Percentiles rank a stretch among this genome's conserved stretches.
Evolutionary conservation across 176 grass and related monocot genomes (phyloP).

Genomic region (Calamus simplicifolius): DNA sequence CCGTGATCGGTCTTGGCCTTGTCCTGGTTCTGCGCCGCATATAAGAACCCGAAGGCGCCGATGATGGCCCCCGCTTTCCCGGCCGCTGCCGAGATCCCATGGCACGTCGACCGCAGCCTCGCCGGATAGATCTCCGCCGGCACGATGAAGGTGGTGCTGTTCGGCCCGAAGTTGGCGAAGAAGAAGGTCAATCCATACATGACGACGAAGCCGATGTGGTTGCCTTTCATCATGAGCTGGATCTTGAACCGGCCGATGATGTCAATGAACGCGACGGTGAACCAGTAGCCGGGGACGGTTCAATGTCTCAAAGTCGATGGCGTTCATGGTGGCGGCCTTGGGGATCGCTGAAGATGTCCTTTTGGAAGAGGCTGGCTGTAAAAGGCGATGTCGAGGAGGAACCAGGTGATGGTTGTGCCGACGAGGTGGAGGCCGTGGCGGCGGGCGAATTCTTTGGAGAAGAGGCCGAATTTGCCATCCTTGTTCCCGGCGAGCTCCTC

Average conservation of each 20-base stretch:
- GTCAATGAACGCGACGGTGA: slow-evolving; percentile 49
- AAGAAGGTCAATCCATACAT: slow-evolving; percentile 27
- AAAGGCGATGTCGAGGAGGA: slow-evolving; percentile 6
- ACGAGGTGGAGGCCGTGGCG: slow-evolving; percentile 48
- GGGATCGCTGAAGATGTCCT: slow-evolving; percentile 32
- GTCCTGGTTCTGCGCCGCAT: slow-evolving; percentile 54
- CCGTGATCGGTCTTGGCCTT: slow-evolving; percentile 27
- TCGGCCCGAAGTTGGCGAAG: slow-evolving; percentile 11
- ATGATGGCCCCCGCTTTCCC: slow-evolving; percentile 55
- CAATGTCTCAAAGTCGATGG: slow-evolving; percentile 52
- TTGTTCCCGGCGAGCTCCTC: background rate
- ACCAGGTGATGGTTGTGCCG: slow-evolving; percentile 36
- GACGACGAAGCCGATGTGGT: slow-evolving; percentile 38
- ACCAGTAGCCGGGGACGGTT: slow-evolving; percentile 67
- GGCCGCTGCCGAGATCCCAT: slow-evolving; percentile 46
- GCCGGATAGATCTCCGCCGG: slow-evolving; percentile 69
- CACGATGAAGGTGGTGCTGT: slow-evolving; percentile 56
- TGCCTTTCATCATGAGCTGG: slow-evolving; percentile 52
- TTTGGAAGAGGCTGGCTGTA: too few species aligned
- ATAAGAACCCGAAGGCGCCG: slow-evolving; percentile 61
- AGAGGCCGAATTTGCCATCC: slow-evolving; percentile 27
- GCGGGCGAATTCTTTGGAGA: slow-evolving; percentile 31
- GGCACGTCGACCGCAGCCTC: slow-evolving; percentile 48
- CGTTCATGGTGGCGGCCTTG: slow-evolving; percentile 36
- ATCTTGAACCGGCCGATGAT: slow-evolving; percentile 36